phyloP scores from a whole-genome alignment of 2,329 filamentous ascomycete species.

The Ascochyta viciae-villosae region DNA sequence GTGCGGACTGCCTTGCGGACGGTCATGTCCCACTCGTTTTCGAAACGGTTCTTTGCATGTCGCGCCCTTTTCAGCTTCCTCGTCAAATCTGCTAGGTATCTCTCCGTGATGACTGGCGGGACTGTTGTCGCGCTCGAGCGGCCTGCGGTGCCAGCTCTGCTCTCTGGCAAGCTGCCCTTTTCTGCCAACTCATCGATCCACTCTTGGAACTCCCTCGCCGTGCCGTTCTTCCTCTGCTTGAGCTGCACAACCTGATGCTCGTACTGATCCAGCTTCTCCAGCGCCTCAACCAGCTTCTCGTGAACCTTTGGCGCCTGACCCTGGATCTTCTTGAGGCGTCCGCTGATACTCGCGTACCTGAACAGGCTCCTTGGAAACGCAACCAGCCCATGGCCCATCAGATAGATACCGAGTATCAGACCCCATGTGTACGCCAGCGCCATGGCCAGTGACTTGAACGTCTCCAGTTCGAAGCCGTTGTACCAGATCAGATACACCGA shows the following conservation, averaged over 20 bases:
- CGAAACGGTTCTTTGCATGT: constrained; percentile 82
- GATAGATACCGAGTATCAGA: constrained; percentile 86
- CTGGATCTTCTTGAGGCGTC: constrained; percentile 77
- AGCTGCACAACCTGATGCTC: constrained; percentile 83
- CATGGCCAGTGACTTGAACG: constrained; percentile 86
- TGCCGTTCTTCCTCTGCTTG: constrained; percentile 79
- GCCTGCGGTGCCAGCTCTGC: constrained; percentile 43
- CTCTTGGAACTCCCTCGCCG: constrained; percentile 77
- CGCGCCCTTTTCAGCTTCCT: constrained; percentile 80
- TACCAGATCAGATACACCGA: constrained; percentile 83
- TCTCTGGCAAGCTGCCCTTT: constrained; percentile 72
- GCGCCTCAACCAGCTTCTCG: constrained; percentile 86
- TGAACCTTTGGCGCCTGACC: constrained; percentile 79
- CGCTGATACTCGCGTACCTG: constrained; percentile 78
- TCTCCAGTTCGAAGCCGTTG: constrained; percentile 74
- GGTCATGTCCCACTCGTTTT: constrained; percentile 83
- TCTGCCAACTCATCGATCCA: constrained; percentile 97
- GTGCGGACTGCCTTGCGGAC: constrained; percentile 76
- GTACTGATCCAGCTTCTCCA: constrained; percentile 78
- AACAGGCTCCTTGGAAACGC: constrained; percentile 85
- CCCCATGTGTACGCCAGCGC: constrained; percentile 95
- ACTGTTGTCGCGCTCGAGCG: constrained; percentile 55
- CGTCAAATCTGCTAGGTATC: constrained; percentile 90
- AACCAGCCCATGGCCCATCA: constrained; percentile 97
- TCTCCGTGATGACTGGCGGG: constrained; percentile 87